Evolutionary conservation across 306 rosid genomes (phyloP).

Genomic region (Comarum palustre): DNA sequence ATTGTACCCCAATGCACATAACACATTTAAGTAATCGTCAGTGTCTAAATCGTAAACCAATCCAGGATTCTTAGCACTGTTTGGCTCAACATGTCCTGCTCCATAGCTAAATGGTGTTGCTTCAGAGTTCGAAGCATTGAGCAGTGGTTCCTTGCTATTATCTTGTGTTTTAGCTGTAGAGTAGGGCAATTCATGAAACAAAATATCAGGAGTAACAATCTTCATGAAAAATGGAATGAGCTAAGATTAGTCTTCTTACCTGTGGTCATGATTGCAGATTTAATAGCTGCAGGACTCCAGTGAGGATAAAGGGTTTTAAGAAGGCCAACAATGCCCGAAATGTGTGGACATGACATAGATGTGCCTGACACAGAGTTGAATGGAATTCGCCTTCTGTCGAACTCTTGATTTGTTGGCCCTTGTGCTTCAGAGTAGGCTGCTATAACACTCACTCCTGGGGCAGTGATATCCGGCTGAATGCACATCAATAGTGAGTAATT

Average conservation of each 20-base stretch:
- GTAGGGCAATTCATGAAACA: conserved; percentile 2
- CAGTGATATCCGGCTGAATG: conserved; percentile 88
- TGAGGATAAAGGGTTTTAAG: conserved; percentile 65
- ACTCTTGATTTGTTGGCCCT: conserved; percentile 72
- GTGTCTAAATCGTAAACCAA: conserved; percentile 65
- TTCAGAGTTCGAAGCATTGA: conserved; percentile 45
- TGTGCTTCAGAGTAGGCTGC: conserved; percentile 76
- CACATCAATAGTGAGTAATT: conserved; percentile 10
- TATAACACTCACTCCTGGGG: conserved; percentile 85
- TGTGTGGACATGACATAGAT: conserved; percentile 97
- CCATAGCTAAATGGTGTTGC: conserved; percentile 86
- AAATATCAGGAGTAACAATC: neutral
- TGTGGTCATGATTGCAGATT: conserved; percentile 93
- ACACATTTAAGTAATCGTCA: conserved; percentile 57
- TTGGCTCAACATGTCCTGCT: conserved; percentile 76
- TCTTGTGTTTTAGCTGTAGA: conserved; percentile 57
- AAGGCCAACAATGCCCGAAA: conserved; percentile 73
- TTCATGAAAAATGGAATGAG: neutral
- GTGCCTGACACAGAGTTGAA: conserved; percentile 80
- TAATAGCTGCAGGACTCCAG: conserved; percentile 90
- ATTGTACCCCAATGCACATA: conserved; percentile 67
- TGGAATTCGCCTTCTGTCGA: conserved; percentile 53
- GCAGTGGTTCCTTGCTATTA: conserved; percentile 46
- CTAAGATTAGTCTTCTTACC: conserved; percentile 38
- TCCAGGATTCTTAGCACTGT: conserved; percentile 80